Evolutionary conservation across 2,329 filamentous ascomycete genomes (phyloP).

Genomic region (Clarireedia monteithiana): DNA sequence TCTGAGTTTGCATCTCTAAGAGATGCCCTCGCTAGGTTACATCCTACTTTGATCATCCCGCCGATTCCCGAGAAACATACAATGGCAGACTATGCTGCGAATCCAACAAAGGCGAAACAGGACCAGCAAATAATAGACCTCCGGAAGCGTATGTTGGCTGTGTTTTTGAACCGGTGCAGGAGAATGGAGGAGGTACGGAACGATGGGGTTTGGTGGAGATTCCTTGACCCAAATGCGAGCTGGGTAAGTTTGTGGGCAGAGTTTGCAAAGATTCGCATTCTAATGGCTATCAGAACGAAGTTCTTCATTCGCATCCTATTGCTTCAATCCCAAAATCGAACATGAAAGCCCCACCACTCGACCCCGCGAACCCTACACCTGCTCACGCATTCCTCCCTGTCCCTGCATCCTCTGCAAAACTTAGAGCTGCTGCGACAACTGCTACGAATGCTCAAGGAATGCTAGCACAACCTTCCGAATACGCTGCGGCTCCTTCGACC

Average conservation of each 20-base stretch:
- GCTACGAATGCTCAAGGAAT: conserved; percentile 40
- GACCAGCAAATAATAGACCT: conserved; percentile 95
- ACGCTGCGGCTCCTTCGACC: conserved; percentile 40
- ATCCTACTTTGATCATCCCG: conserved; percentile 91
- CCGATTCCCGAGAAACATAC: conserved; percentile 98
- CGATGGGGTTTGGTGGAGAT: conserved; percentile 96
- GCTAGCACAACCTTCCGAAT: conserved; percentile 44
- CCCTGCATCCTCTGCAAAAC: conserved; percentile 76
- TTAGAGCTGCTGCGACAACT: conserved; percentile 47
- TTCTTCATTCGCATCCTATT: conserved; percentile 86
- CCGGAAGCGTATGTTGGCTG: conserved; percentile 91
- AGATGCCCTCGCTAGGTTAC: conserved; percentile 80
- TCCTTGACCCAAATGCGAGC: conserved; percentile 95
- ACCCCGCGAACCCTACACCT: conserved; percentile 83
- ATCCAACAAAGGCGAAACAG: conserved; percentile 95
- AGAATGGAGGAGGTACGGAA: conserved; percentile 86
- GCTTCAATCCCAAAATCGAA: conserved; percentile 89
- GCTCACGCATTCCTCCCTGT: conserved; percentile 85
- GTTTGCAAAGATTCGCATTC: conserved; percentile 2
- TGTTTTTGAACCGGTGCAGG: conserved; percentile 89
- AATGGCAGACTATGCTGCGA: conserved; percentile 97
- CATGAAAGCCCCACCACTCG: conserved; percentile 88
- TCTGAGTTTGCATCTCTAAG: conserved; percentile 93
- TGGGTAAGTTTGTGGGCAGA: conserved; percentile 58
- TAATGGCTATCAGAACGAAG: conserved; percentile 65